Evolutionary conservation across 2,329 filamentous ascomycete species (phyloP).

Genomic region (Cladophialophora yegresii): DNA sequence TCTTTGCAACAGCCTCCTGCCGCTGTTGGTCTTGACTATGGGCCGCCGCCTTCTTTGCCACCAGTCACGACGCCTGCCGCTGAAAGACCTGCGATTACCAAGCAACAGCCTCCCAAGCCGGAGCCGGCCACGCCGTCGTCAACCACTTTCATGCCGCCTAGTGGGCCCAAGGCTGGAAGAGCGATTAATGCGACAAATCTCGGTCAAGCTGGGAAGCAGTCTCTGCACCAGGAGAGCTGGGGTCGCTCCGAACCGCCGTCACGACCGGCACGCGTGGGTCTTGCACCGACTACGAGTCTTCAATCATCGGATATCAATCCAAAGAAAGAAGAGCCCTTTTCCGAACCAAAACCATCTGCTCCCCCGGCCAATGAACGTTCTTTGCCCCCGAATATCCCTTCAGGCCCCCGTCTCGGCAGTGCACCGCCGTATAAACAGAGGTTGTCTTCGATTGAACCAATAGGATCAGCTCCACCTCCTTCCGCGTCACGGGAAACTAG

Average conservation of each 20-base stretch:
- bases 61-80: conserved; percentile 26
- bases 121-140: conserved; percentile 16
- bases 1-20: conserved; percentile 26
- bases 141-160: conserved; percentile 44
- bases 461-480: conserved; percentile 19
- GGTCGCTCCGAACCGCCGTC: conserved; percentile 24
- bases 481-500: conserved; percentile 20
- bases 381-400: conserved; percentile 35
- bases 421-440: conserved; percentile 29
- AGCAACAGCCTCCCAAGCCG: conserved; percentile 21
- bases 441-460: conserved; percentile 30
- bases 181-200: conserved; percentile 18
- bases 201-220: conserved; percentile 17
- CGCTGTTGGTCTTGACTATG: conserved; percentile 35
- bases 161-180: conserved; percentile 49
- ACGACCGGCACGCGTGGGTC: conserved; percentile 25
- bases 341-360: conserved; percentile 23
- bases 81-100: conserved; percentile 22
- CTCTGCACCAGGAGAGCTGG: conserved; percentile 25
- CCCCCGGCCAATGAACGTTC: conserved; percentile 24
- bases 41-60: conserved; percentile 35
- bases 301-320: conserved; percentile 16
- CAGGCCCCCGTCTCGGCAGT: conserved; percentile 31
- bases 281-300: conserved; percentile 14
- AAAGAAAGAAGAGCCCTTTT: conserved; percentile 27